Base-by-base conservation (phyloP, 768 basidiomycete genomes). In the Termitomyces bulborhizus region DNA sequence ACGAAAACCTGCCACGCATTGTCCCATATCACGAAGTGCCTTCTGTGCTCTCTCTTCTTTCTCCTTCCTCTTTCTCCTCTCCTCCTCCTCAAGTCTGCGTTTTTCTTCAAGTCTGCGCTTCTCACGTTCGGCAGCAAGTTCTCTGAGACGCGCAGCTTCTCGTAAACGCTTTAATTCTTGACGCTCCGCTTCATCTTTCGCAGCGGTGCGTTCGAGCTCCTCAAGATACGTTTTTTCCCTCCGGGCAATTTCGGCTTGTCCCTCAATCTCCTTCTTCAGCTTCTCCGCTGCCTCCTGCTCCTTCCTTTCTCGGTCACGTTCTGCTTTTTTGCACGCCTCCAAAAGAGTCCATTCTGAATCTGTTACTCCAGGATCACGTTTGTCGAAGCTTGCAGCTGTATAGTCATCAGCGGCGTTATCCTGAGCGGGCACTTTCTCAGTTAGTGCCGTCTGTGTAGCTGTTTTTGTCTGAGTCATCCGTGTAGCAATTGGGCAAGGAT, bases 11-110 rank as follows among this genome's bases (percentile, higher is more conserved):
- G 49, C 59, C 24, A 47, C 62, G 58, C 85, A 86, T 1, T 77
- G 64, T 0, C 85, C 84, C 70, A 84, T 76, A 1, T 53, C 37
- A n/a, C 74, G 70, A 11, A 85, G 59, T 49, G 69, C 76, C 32
- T 51, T 56, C 65, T 78, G 84, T 4, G 67, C 71, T 31, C 66
- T 65, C 4, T 62, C 72, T 54, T 84, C 83, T 55, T 76, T 63
- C 50, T 44, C 7, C 13, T 7, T 44, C 42, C 9, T 15, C 42
- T 43, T 24, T 15, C 69, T 53, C 57, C 65, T 64, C 27, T 60
- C 61, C 34, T 65, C 62, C 55, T 71, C 62, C 55, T 71, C 61
- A 31, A 54, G 37, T 51, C 58, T 56, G 31, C 58, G 18, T 57
- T 42, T 31, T 34, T 51, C 43, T 16, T 59, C 57, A 16, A 37